Base-by-base conservation (phyloP, 495 filamentous ascomycete genomes). In the Penicillium taxi region DNA sequence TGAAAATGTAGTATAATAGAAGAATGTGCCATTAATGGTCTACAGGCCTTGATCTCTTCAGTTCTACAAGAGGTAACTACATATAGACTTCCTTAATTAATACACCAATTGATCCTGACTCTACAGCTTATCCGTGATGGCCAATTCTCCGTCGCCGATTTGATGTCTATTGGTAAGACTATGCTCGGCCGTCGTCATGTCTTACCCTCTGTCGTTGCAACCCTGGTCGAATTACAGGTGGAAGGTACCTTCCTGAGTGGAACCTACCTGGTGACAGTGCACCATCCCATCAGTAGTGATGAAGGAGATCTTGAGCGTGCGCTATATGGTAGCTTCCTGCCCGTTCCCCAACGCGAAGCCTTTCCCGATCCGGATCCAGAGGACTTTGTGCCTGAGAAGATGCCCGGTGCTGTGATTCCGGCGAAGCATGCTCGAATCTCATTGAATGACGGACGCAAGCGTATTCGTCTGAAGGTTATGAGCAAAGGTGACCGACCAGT, bases 181-280 rank as follows among this genome's bases (percentile, higher is more conserved):
- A 86, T 98, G 77, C 85, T 98, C 11, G 91, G 93, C 41, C 84
- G 91, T 3, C 84, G 90, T 16, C 93, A 98, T 58, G 91, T 98
- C 44, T 69, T 87, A 11, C 87, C 93, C 16, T 77, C 80, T 12
- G 91, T 98, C 19, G 67, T 76, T 17, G 65, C 73, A 2, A 82
- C 84, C 8, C 74, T 98, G 17, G 67, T 73, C 35, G 83, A 93
- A 64, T 74, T 98, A 42, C 84, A 89, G 68, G 81, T 96, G 39
- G 91, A 98, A 61, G 91, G 93, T 24, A 98, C 91, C 0, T 98
- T 98, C 46, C 79, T 74, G 3, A 78, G 70, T 6, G 93, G 91
- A 22, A 96, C 89, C 9, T 96, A 94, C 54, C 77, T 98, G 12
- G 91, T 98, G 1, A 98, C 91, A 0, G 85, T 98, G 15, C 87